Conservation (phyloP, 176 grass and related monocot genomes). For the Oropetium thomaeum region DNA sequence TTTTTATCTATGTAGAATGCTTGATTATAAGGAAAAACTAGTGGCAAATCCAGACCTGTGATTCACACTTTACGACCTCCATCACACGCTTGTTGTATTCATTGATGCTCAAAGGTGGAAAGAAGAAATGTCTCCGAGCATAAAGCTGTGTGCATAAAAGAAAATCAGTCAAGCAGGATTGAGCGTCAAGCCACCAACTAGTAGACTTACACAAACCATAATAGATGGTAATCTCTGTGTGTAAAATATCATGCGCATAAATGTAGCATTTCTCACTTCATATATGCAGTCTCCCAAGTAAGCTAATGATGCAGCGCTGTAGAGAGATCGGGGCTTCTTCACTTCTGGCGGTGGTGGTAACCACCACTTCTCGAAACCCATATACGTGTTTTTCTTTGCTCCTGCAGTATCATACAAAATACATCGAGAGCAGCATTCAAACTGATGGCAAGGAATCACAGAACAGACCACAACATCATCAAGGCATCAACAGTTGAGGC, state of each 20-base stretch:
- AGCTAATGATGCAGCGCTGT: constrained; percentile 73
- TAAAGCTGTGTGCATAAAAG: constrained; percentile 58
- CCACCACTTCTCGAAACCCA: constrained; percentile 94
- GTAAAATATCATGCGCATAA: background rate
- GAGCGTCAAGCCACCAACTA: constrained; percentile 5
- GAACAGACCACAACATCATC: background rate
- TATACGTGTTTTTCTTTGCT: constrained; percentile 54
- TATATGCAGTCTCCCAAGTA: constrained; percentile 99
- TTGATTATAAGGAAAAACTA: constrained; percentile 26
- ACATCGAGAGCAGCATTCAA: constrained; percentile 3
- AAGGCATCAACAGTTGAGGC: background rate
- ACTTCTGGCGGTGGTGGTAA: constrained; percentile 65
- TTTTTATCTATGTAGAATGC: background rate
- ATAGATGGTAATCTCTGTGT: background rate
- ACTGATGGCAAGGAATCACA: background rate
- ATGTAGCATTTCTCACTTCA: constrained; percentile 48
- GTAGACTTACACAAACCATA: background rate
- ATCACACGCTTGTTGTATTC: constrained; percentile 92
- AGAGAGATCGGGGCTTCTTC: constrained; percentile 83
- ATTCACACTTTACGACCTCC: constrained; percentile 92
- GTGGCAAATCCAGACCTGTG: constrained; percentile 59
- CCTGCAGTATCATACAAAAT: constrained; percentile 20
- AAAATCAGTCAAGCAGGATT: constrained; percentile 28
- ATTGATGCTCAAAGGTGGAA: constrained; percentile 92
- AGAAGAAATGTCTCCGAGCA: constrained; percentile 91